Evolutionary conservation across 768 basidiomycete genomes (phyloP).

Genomic region (Astraeus odoratus): DNA sequence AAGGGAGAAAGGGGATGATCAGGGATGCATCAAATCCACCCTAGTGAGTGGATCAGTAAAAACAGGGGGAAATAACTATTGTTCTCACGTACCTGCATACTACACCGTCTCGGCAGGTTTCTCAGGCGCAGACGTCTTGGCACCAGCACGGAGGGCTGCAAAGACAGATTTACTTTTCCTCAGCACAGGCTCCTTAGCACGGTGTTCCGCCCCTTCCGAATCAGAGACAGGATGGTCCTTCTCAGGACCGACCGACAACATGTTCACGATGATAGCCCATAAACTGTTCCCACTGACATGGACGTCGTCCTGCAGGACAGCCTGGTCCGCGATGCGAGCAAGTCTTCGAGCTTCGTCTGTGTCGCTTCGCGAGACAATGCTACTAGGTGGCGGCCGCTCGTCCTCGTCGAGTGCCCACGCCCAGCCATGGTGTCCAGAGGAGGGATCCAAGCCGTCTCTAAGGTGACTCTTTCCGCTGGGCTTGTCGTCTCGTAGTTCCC

Average conservation of each 20-base stretch:
- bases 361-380: slow-evolving; percentile 85
- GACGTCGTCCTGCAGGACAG: slow-evolving; percentile 50
- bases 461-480: slow-evolving; percentile 18
- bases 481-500: slow-evolving; percentile 12
- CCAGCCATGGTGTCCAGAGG: slow-evolving; percentile 65
- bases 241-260: slow-evolving; percentile 49
- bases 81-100: neutral
- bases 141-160: slow-evolving; percentile 14
- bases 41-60: too few species aligned
- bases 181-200: neutral
- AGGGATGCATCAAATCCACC: neutral
- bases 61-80: neutral
- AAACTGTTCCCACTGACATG: slow-evolving; percentile 62
- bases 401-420: slow-evolving; percentile 77
- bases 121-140: slow-evolving; percentile 4
- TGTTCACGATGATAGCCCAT: slow-evolving; percentile 62
- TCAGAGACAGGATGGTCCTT: slow-evolving; percentile 27
- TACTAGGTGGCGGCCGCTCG: slow-evolving; percentile 86
- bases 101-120: neutral
- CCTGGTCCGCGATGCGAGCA: slow-evolving; percentile 67
- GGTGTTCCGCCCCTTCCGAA: slow-evolving; percentile 6
- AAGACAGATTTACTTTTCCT: slow-evolving; percentile 25
- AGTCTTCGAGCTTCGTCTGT: slow-evolving; percentile 71
- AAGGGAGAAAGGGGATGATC: too few species aligned
- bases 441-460: slow-evolving; percentile 30